phyloP scores from a whole-genome alignment of 441 rosid genomes.

The Gossypium trilobum region DNA sequence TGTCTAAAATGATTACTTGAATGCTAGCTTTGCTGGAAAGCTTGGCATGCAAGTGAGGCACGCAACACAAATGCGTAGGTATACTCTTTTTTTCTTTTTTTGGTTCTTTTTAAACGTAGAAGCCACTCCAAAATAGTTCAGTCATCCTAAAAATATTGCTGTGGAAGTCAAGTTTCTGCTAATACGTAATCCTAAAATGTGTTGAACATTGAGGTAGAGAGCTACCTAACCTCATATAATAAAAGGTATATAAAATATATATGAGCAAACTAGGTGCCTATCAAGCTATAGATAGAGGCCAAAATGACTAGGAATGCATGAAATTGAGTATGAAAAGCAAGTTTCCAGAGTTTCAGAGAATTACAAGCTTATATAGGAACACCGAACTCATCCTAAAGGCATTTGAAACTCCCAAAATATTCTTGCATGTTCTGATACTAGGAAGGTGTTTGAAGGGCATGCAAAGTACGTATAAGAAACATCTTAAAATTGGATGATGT shows the following conservation, averaged over 20 bases:
- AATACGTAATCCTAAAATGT: too few species aligned
- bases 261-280: not conserved
- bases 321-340: not conserved
- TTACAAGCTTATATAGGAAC: not conserved
- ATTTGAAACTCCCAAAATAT: not conserved
- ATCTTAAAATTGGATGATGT: too few species aligned
- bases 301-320: not conserved
- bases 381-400: not conserved
- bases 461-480: not conserved
- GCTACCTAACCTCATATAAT: not conserved
- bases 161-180: not conserved
- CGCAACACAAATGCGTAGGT: not conserved
- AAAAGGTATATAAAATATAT: not conserved
- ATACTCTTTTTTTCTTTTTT: not conserved
- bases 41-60: conserved; percentile 17
- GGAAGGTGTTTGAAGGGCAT: not conserved
- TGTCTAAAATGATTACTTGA: conserved; percentile 17
- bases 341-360: not conserved
- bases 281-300: not conserved
- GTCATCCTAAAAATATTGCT: not conserved
- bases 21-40: conserved; percentile 42
- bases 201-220: not conserved
- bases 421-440: not conserved
- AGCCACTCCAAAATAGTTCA: conserved; percentile 34
- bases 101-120: conserved; percentile 26